Evolutionary conservation across 371 early-diverging fungal species (phyloP), one percentile per base, ranked within the genome.

Genomic region (Fennellomyces sp.): DNA sequence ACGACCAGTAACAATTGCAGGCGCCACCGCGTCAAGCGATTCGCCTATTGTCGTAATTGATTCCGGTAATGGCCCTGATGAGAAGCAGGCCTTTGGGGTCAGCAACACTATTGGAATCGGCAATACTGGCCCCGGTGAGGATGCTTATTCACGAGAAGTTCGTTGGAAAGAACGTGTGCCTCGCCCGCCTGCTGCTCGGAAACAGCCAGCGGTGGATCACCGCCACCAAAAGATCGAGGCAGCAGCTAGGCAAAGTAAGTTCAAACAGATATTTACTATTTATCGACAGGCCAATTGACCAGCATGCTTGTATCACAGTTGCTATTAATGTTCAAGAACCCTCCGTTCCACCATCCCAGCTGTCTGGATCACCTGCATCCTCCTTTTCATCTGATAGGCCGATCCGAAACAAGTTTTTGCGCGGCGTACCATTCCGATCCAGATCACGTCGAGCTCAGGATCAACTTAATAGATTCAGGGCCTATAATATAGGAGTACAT

Each of bases 141-240:
- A 60, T 31, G 52, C 42, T n/a, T 36, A 60, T 11, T 13, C 19
- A 19, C 42, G 52, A 12, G 60, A 52, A 27, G 11, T 41, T n/a
- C 59, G 41, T 17, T 60, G 60, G 60, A 60, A 60, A 33, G 52
- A 52, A 13, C 47, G 41, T 25, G 13, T 38, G 11, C 15, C 21
- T 6, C 23, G n/a, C 4, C 35, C 21, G 5, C 38, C 35, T 5
- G 28, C 21, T 2, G 39, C 26, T 19, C 17, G 35, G 2, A 13
- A 38, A 21, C 26, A 54, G 7, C 39, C n/a, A 33, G 23, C 17
- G 38, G 12, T 31, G 7, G 38, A 54, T 26, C 13, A 36, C 19
- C 55, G 55, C 5, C 39, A 54, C 25, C 23, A 28, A 39, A 15
- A 35, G 27, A 39, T 54, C 5, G 36, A 38, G 19, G 55, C 39